Conservation (phyloP, 2,329 filamentous ascomycete genomes). For the Phoma sp. region DNA sequence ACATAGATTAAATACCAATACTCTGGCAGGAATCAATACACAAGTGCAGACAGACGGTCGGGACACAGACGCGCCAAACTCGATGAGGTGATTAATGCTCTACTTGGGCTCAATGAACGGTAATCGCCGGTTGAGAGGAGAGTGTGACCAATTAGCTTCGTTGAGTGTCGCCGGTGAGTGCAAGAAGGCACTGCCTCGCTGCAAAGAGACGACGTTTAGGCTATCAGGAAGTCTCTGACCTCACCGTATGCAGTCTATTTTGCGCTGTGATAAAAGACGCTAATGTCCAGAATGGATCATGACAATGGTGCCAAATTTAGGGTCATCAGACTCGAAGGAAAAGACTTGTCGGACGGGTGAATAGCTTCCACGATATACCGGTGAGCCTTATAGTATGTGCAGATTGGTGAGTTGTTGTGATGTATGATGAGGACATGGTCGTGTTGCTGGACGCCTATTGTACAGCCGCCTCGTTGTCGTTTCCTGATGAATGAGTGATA, state of each 20-base stretch:
- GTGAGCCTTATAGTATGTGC: no score
- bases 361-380: neutral
- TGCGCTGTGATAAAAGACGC: neutral
- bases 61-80: conserved; percentile 3
- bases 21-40: conserved; percentile 11
- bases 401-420: no score
- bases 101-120: neutral
- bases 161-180: neutral
- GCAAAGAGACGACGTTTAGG: conserved; percentile 1
- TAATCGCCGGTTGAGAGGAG: neutral
- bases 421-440: no score
- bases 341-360: neutral
- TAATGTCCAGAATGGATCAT: neutral
- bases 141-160: neutral
- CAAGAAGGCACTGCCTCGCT: conserved; percentile 10
- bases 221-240: neutral
- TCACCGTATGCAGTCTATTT: neutral
- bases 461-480: no score
- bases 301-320: conserved; percentile 3
- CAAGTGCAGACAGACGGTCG: conserved; percentile 3
- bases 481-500: no score
- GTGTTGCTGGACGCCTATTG: no score
- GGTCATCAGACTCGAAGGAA: neutral
- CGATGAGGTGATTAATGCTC: conserved; percentile 3
- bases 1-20: conserved; percentile 10